Base-by-base conservation (phyloP, 2,329 filamentous ascomycete genomes). In the Pseudocercospora vitis region DNA sequence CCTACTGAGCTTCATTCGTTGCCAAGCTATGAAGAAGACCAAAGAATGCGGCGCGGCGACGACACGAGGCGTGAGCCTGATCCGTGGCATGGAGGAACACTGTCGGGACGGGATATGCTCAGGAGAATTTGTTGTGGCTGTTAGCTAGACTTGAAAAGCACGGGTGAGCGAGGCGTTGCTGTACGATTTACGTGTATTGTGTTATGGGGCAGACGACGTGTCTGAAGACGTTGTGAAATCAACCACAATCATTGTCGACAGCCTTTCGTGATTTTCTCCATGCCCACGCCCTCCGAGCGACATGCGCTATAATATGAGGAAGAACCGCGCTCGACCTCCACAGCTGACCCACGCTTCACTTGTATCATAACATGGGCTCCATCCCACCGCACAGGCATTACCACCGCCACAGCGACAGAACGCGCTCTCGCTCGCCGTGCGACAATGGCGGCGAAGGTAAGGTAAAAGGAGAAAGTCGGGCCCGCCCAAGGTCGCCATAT, bases 401-500 rank as follows among this genome's bases (percentile, higher is more conserved):
- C 40, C 40, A 18, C 12, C 40, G 40, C 64, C 37, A 37, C 14
- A 14, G 40, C 29, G 39, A 46, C 54, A 50, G 48, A 63, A 60
- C 59, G 52, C 61, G 63, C n/a, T 67, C 65, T n/a, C 59, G 61
- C 16, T 65, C 63, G 2, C 63, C 59, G 12, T 48, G 50, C 16
- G 32, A 47, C 35, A 19, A 19, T 19, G 18, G 49, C 24, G 45
- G 24, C 21, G 24, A 40, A 16, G 46, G 57, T 18, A 53, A 62
- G 40, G 56, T 59, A 50, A 65, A 62, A 26, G 33, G 60, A 31
- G 54, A 57, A 42, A 45, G 40, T 16, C 40, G 40, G 24, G 12
- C 26, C 18, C 64, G 63, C 12, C 66, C 65, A 52, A 59, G 57
- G 24, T 68, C 65, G 16, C 65, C 64, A 35, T 50, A 58, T 51